These are phyloP conservation scores for Benincasa hispida DNA, from an alignment of 306 rosid genomes.

Conservation along the genomic window DNA sequence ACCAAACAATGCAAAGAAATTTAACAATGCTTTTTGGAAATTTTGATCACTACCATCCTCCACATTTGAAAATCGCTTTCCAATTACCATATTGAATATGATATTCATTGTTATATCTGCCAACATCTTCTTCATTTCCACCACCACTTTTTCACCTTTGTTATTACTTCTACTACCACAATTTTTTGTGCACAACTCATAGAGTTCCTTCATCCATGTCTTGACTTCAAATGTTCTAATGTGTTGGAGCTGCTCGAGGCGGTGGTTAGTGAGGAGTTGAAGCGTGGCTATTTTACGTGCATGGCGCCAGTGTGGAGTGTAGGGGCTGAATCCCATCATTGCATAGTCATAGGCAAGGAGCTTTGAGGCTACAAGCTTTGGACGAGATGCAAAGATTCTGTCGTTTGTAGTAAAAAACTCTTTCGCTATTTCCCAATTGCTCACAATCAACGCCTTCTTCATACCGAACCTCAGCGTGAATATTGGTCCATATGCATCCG, in stretches of 20 bases:
- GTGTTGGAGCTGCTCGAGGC: slow-evolving; percentile 3
- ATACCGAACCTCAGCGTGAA: slow-evolving; percentile 23
- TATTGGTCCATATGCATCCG: background rate
- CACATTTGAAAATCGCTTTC: slow-evolving; percentile 8
- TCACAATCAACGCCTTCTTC: slow-evolving; percentile 23
- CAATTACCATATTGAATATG: background rate
- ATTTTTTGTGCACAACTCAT: background rate
- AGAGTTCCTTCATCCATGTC: background rate
- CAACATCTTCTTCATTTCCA: slow-evolving; percentile 24
- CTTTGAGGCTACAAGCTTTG: background rate
- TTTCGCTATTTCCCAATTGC: slow-evolving; percentile 29
- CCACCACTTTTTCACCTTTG: slow-evolving; percentile 18
- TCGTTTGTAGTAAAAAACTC: slow-evolving; percentile 42
- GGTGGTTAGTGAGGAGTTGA: slow-evolving; percentile 14
- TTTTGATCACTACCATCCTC: slow-evolving; percentile 10
- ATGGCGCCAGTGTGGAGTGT: slow-evolving; percentile 21
- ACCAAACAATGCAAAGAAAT: slow-evolving; percentile 37
- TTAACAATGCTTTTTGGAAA: slow-evolving; percentile 24
- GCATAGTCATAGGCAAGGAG: slow-evolving; percentile 11
- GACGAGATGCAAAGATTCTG: slow-evolving; percentile 15
- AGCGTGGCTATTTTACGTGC: slow-evolving; percentile 11
- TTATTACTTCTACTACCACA: background rate
- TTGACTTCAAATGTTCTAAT: slow-evolving; percentile 6
- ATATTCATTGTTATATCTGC: slow-evolving; percentile 24
- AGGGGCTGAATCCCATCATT: slow-evolving; percentile 13